Percentiles rank a stretch among this genome's conserved stretches.
Evolutionary conservation across 345 rosid species (phyloP).

Genomic region (Euphorbia pulcherrima): DNA sequence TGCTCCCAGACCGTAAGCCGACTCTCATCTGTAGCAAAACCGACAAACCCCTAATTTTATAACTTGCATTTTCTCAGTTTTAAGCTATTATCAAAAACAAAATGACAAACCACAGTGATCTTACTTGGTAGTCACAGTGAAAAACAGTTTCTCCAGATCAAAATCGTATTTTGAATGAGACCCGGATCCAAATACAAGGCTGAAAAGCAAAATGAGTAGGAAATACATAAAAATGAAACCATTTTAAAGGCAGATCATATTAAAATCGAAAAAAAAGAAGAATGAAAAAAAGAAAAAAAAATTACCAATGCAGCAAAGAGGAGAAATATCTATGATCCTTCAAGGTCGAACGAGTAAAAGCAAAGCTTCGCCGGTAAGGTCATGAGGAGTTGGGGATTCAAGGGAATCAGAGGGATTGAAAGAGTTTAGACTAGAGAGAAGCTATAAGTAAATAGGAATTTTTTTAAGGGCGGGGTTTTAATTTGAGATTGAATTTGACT

Average conservation of each 20-base stretch:
- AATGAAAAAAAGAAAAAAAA: no score
- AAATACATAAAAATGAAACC: background rate
- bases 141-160: conserved; percentile 15
- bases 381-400: conserved; percentile 3
- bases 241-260: background rate
- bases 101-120: conserved; percentile 4
- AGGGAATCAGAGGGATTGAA: background rate
- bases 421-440: conserved; percentile 3
- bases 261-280: background rate
- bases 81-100: conserved; percentile 10
- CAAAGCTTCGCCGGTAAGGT: conserved; percentile 7
- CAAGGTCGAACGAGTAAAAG: conserved; percentile 2
- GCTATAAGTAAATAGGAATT: no score
- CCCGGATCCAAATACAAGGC: conserved; percentile 1
- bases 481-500: conserved; percentile 9
- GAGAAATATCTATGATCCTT: conserved; percentile 8
- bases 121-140: conserved; percentile 5
- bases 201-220: background rate
- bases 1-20: conserved; percentile 37
- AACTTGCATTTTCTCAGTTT: background rate
- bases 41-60: conserved; percentile 14
- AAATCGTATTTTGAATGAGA: background rate
- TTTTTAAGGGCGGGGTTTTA: conserved; percentile 30
- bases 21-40: conserved; percentile 31
- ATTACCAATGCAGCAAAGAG: conserved; percentile 12